These are phyloP conservation scores for Pyracantha coccinea DNA, from an alignment of 331 rosid species.

Conservation along the genomic window DNA sequence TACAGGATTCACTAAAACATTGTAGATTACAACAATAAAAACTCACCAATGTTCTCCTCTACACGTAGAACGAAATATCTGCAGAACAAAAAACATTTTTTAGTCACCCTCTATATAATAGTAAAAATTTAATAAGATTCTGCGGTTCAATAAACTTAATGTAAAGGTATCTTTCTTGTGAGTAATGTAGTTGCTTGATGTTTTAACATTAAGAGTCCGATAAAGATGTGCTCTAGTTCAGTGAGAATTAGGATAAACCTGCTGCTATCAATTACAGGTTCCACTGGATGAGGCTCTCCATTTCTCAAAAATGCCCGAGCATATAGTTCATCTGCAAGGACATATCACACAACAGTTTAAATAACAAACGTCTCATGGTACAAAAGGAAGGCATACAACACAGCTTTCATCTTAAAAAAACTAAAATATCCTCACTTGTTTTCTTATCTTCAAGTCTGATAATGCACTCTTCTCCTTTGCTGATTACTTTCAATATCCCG, in stretches of 20 bases:
- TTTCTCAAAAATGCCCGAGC: conserved; percentile 95
- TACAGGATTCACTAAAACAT: not conserved
- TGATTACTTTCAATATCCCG: conserved; percentile 71
- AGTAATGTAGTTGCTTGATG: not conserved
- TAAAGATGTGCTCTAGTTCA: not conserved
- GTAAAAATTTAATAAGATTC: not conserved
- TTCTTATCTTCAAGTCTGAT: conserved; percentile 87
- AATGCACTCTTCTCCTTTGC: conserved; percentile 93
- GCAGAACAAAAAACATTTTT: conserved; percentile 19
- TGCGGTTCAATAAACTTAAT: not conserved
- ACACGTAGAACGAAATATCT: conserved; percentile 97
- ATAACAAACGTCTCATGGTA: not conserved
- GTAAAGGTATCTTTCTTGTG: not conserved
- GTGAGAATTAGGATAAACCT: conserved; percentile 46
- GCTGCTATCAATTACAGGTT: conserved; percentile 98
- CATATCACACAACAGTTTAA: conserved; percentile 7
- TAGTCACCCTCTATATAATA: not conserved
- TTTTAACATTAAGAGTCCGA: not conserved
- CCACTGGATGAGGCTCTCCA: conserved; percentile 93
- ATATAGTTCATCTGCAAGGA: conserved; percentile 76
- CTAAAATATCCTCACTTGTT: conserved; percentile 48
- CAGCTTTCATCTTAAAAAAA: not conserved
- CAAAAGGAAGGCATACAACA: not conserved
- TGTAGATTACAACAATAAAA: not conserved
- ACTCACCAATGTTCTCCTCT: conserved; percentile 93